Percentiles rank a stretch among this genome's conserved stretches.
Conservation (phyloP, 2,329 filamentous ascomycete genomes). For the Colletotrichum eremochloae region DNA sequence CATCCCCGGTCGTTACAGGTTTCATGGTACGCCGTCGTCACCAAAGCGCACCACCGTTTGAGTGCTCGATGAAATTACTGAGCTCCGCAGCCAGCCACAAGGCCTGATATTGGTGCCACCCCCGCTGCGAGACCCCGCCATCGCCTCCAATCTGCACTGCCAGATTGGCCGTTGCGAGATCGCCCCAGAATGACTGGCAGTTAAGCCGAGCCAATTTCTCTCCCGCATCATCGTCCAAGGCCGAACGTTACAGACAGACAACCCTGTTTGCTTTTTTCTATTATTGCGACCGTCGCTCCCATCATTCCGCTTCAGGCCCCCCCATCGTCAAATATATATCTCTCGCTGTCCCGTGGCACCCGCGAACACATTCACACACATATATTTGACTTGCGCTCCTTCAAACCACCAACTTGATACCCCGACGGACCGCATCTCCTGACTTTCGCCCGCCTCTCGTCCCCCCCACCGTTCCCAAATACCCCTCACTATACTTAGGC, state of each 20-base stretch:
- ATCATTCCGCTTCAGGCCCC: constrained; percentile 1
- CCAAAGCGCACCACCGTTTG: constrained; percentile 35
- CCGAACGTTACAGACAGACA: constrained; percentile 41
- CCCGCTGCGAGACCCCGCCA: constrained; percentile 42
- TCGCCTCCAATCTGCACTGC: constrained; percentile 25
- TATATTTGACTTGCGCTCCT: constrained; percentile 1
- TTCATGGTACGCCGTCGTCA: constrained; percentile 17
- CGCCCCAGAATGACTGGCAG: constrained; percentile 15
- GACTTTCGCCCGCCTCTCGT: background rate
- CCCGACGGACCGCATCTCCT: constrained; percentile 27
- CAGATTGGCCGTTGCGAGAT: constrained; percentile 40
- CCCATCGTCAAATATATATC: constrained; percentile 35
- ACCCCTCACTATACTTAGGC: constrained; percentile 14
- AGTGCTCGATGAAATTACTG: constrained; percentile 36
- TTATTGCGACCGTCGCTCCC: constrained; percentile 39
- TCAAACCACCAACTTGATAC: constrained; percentile 41
- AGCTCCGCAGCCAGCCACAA: constrained; percentile 41
- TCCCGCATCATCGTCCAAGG: constrained; percentile 28
- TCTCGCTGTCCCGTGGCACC: constrained; percentile 11
- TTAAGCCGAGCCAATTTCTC: constrained; percentile 39
- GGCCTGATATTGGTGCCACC: constrained; percentile 40
- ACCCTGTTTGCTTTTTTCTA: constrained; percentile 25
- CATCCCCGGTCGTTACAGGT: constrained; percentile 39
- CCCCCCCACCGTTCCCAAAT: constrained; percentile 8
- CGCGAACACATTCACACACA: background rate